Percentiles rank a stretch among this genome's conserved stretches.
Evolutionary conservation across 495 filamentous ascomycete genomes (phyloP).

Genomic region (Neurospora pannonica): DNA sequence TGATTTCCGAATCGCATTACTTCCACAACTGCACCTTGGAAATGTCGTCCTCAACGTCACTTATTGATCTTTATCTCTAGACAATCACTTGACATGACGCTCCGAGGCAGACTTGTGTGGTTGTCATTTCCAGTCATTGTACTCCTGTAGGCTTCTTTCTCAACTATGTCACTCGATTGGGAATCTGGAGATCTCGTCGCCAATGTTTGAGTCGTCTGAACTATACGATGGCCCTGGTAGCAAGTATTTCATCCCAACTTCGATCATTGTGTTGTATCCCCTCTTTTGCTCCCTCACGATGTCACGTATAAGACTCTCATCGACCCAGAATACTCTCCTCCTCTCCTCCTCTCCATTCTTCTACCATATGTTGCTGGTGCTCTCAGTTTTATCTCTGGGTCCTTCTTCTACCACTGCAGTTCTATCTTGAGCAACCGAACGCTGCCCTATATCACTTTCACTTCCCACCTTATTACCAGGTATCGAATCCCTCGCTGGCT

Average conservation of each 20-base stretch:
- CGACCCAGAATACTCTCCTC: background rate
- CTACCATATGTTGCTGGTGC: background rate
- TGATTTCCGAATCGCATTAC: background rate
- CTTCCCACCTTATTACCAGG: background rate
- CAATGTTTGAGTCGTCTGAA: background rate
- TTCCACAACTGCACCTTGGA: too few relatives aligned
- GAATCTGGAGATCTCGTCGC: background rate
- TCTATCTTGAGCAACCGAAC: background rate
- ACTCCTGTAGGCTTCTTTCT: background rate
- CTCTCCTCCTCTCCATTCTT: background rate
- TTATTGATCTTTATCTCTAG: background rate
- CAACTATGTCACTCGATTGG: background rate
- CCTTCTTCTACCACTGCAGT: background rate
- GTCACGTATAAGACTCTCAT: background rate
- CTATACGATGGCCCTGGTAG: background rate
- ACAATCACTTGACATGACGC: background rate
- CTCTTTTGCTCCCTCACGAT: background rate
- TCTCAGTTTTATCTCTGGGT: background rate
- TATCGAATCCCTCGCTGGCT: background rate
- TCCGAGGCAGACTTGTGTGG: background rate
- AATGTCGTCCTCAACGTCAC: too few relatives aligned
- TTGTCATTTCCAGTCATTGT: background rate
- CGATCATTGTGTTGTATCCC: background rate
- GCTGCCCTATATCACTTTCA: background rate
- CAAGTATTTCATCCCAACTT: background rate